phyloP scores from a whole-genome alignment of 208 protist genomes.

The Acanthamoeba culbertsoni region DNA sequence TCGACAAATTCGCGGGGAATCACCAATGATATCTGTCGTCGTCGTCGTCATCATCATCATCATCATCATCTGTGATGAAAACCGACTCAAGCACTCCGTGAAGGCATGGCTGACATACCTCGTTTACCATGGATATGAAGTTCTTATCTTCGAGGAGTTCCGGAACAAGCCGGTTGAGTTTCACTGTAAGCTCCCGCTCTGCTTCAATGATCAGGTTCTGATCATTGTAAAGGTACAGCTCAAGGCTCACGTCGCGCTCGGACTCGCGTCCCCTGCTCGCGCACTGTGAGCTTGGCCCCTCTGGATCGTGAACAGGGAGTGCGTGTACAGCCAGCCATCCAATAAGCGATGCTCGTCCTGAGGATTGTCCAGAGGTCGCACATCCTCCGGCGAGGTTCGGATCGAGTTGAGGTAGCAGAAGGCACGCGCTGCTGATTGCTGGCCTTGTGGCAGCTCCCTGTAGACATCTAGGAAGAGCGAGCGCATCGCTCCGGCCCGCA shows the following conservation, averaged over 20 bases:
- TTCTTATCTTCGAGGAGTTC: slow-evolving; percentile 16
- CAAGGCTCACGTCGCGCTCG: too few species aligned
- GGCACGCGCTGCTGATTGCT: neutral
- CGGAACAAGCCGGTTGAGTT: neutral
- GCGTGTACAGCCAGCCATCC: neutral
- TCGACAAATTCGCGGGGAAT: neutral
- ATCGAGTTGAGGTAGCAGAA: neutral
- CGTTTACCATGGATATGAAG: neutral
- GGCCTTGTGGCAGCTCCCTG: neutral
- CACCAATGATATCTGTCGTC: neutral
- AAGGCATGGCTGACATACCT: neutral
- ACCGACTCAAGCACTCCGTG: neutral
- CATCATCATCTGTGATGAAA: neutral
- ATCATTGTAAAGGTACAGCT: neutral
- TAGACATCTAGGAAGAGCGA: neutral
- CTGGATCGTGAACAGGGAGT: neutral
- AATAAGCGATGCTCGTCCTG: neutral
- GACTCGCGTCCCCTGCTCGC: too few species aligned
- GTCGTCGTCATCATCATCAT: neutral
- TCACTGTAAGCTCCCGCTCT: neutral
- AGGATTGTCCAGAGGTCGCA: neutral
- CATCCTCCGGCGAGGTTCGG: neutral
- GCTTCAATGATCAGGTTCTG: neutral
- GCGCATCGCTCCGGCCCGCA: neutral
- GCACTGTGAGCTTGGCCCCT: neutral